A percentile compares a stretch with the other conserved stretches of the same genome.
Conservation (phyloP, 768 basidiomycete genomes). For the Lactarius indigo region DNA sequence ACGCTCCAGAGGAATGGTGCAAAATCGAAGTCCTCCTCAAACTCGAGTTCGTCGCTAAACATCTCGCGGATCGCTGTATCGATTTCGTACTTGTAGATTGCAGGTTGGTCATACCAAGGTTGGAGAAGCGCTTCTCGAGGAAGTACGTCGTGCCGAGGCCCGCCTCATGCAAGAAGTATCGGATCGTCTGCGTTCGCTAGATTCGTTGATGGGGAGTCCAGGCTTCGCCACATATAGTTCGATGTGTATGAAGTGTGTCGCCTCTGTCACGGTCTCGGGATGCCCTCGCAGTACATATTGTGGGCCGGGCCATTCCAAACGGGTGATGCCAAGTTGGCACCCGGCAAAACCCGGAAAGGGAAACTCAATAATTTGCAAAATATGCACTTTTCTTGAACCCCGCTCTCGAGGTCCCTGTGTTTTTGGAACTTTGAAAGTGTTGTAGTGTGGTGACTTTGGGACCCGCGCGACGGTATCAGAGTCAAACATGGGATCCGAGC, state of each 20-base stretch:
- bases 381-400: too few relatives aligned
- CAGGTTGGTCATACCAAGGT: slow-evolving; percentile 93
- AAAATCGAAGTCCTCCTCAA: slow-evolving; percentile 89
- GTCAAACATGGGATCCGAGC: too few relatives aligned
- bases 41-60: slow-evolving; percentile 86
- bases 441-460: too few relatives aligned
- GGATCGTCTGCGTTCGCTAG: slow-evolving; percentile 81
- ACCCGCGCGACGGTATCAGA: too few relatives aligned
- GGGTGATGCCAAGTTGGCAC: too few relatives aligned
- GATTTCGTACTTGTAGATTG: slow-evolving; percentile 94
- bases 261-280: slow-evolving; percentile 98
- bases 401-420: too few relatives aligned
- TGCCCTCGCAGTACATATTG: slow-evolving; percentile 43
- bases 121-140: slow-evolving; percentile 96
- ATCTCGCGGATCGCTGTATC: slow-evolving; percentile 96
- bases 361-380: too few relatives aligned
- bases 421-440: too few relatives aligned
- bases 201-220: slow-evolving; percentile 90
- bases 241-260: slow-evolving; percentile 96
- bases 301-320: too few relatives aligned
- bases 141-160: slow-evolving; percentile 97
- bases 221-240: slow-evolving; percentile 92
- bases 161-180: slow-evolving; percentile 95
- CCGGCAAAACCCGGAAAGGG: too few relatives aligned
- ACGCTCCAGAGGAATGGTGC: slow-evolving; percentile 87